Evolutionary conservation across 1,139 yeast species (phyloP), one percentile per base, ranked within the genome.

Genomic region (Pichia kudriavzevii): DNA sequence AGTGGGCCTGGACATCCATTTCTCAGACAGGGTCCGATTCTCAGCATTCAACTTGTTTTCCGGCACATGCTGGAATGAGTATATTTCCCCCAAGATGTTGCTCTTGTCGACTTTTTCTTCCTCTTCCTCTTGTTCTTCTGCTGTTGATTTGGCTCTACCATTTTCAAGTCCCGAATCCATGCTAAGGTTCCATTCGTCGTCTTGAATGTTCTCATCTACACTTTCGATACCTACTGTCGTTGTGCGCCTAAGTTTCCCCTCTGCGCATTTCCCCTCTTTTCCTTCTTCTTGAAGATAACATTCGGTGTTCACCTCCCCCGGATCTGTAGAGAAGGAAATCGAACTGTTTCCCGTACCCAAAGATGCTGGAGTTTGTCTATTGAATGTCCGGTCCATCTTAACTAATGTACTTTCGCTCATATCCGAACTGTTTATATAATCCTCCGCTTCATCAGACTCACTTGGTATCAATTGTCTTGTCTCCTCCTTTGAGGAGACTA

Each of bases 51-150:
- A 14, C 15, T 15, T 17, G 15, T 19, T 23, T 17, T 11, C 7
- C 11, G 30, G 9, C 12, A 11, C 12, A 8, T 22, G 26, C 7
- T 31, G 33, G 21, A 43, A 43, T 9, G 45, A 38, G 22, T 38
- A 44, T 8, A 44, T 42, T n/a, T 40, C 45, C 7, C 40, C 46
- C 7, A 44, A 28, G 12, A 44, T 22, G 22, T 44, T 44, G 5
- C 28, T 18, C 21, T 44, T 44, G 28, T 43, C 41, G 10, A 41
- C 16, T 4, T 24, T 13, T 7, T 34, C 30, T 4, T 20, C 28
- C 11, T 19, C 23, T 10, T 14, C 10, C 10, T 26, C 30, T 10
- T 18, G 14, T 4, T 22, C 33, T 5, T 26, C 25, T 9, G 14
- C 25, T 13, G 15, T 31, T n/a, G 12, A 22, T n/a, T n/a, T n/a